A percentile compares a stretch with the other conserved stretches of the same genome.
phyloP scores from a whole-genome alignment of 345 rosid species.

The Eucalyptus victrix region DNA sequence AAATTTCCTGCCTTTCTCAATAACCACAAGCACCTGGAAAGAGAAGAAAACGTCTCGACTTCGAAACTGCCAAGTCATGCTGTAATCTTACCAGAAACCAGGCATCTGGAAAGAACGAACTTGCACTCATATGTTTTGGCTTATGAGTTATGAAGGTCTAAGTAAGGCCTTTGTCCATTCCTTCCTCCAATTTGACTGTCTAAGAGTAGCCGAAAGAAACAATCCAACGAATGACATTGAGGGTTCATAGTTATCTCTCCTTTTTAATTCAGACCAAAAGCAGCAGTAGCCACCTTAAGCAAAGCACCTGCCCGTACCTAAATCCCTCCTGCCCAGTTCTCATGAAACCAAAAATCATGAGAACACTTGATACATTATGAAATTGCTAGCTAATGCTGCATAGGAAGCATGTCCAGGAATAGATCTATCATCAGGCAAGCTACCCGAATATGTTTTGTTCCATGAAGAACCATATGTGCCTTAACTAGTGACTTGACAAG shows the following conservation, averaged over 20 bases:
- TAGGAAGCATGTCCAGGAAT: neutral
- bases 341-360: neutral
- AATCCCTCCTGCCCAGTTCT: neutral
- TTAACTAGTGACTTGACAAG: too few relatives aligned
- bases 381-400: neutral
- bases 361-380: neutral
- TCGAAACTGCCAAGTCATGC: neutral
- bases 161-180: neutral
- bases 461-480: too few relatives aligned
- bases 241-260: neutral
- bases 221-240: neutral
- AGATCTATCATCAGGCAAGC: neutral
- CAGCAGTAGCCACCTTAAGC: neutral
- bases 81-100: neutral
- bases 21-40: neutral
- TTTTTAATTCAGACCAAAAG: neutral
- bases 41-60: neutral
- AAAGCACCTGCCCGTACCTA: neutral
- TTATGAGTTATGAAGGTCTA: neutral
- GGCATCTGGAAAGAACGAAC: neutral
- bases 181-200: neutral
- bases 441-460: neutral
- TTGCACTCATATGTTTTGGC: neutral
- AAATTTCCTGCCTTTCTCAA: neutral
- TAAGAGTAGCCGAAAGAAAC: neutral